Base-by-base conservation (phyloP, 2,329 filamentous ascomycete genomes). In the Ophiostoma quercus region DNA sequence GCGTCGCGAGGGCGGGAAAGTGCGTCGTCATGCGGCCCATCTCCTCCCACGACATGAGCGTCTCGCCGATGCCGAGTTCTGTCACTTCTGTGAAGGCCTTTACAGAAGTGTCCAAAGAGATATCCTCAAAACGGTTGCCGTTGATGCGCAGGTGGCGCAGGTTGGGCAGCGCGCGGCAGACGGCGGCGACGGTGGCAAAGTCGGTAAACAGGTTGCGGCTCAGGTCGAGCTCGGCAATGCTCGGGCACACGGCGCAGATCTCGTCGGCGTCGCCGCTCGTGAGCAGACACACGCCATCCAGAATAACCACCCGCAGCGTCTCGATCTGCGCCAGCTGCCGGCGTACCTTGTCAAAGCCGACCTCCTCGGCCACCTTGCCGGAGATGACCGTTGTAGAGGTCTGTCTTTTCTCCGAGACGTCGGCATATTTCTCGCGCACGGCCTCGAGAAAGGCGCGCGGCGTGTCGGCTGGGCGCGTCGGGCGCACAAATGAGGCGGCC, bases 321-420 rank as follows among this genome's bases (percentile, higher is more conserved):
- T 89, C 83, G 41, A 98, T 82, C 76, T 90, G 83, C 74, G 93
- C 90, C 76, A 96, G 88, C 79, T 94, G 88, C 74, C 85, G 85
- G 62, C 90, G 87, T 74, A 97, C 92, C 82, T 97, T 97, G 74
- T 96, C 93, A 75, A 98, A 98, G 39, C 95, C 95, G 43, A 98
- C 87, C 80, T 98, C 94, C 80, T 98, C 91, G 5, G 92, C 94
- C 22, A 94, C 86, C 79, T 98, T 98, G 51, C 79, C 91, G 80
- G 83, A 96, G 84, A 84, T 90, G 69, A 83, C 80, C 80, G 72
- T 66, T 68, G 37, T 65, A 39, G 25, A 66, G 68, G 25, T 16
- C 3, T 32, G 2, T 37, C 16, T 1, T 19, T 65, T 41, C 12
- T 12, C 11, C 9, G 39, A 12, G 70, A 89, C 86, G 2, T 88